These are phyloP conservation scores for Penicillium roqueforti DNA, from an alignment of 495 filamentous ascomycete genomes.

Conservation along the genomic window DNA sequence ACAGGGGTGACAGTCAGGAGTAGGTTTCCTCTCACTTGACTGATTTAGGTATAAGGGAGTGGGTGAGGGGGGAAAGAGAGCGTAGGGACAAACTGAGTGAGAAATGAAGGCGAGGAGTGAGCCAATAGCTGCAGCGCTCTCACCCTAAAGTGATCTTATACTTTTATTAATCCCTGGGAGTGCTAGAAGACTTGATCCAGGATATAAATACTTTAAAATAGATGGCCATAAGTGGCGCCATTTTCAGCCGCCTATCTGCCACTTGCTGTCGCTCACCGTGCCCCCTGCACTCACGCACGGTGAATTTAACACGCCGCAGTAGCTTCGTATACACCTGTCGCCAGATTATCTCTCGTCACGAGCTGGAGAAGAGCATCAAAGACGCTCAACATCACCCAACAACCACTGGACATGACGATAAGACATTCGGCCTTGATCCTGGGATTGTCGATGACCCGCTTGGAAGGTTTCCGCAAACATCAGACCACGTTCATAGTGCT, in stretches of 20 bases:
- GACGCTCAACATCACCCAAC: slow-evolving; percentile 1
- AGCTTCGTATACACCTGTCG: background rate
- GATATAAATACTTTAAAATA: too few relatives aligned
- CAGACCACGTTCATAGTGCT: slow-evolving; percentile 4
- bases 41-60: too few relatives aligned
- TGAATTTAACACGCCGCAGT: background rate
- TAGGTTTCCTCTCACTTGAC: too few relatives aligned
- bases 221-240: background rate
- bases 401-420: slow-evolving; percentile 5
- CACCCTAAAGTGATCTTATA: too few relatives aligned
- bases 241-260: background rate
- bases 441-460: background rate
- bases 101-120: too few relatives aligned
- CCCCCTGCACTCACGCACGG: background rate
- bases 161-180: too few relatives aligned
- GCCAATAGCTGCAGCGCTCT: too few relatives aligned
- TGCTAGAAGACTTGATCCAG: too few relatives aligned
- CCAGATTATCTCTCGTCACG: background rate
- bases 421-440: slow-evolving; percentile 3
- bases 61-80: too few relatives aligned
- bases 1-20: background rate
- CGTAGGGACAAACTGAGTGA: too few relatives aligned
- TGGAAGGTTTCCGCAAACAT: slow-evolving; percentile 7
- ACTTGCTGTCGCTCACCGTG: background rate
- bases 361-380: background rate